Conservation (phyloP, 179 eudicot genomes). For the Silene vulgaris region DNA sequence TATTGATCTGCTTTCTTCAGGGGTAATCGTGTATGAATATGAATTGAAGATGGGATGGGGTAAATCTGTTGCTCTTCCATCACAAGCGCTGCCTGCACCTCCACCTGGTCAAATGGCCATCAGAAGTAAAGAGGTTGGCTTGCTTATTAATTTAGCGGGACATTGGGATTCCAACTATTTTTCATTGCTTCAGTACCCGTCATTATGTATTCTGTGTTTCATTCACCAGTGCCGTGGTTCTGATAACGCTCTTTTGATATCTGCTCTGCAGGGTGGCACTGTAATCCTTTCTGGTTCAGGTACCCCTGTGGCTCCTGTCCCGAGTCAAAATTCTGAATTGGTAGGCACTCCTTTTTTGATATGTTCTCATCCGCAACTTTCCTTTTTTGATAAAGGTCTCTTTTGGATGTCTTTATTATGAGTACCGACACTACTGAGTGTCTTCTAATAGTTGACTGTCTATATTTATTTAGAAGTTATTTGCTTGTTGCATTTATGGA, state of each 20-base stretch:
- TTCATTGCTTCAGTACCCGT: too few species aligned
- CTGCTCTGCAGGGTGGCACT: slow-evolving; percentile 65
- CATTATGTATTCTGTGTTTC: not conserved
- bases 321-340: slow-evolving; percentile 91
- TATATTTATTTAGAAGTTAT: not conserved
- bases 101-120: slow-evolving; percentile 99
- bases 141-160: slow-evolving; percentile 6
- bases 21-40: slow-evolving; percentile 86
- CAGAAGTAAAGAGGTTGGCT: slow-evolving; percentile 89
- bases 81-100: slow-evolving; percentile 97
- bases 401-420: not conserved
- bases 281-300: slow-evolving; percentile 97
- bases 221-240: slow-evolving; percentile 14
- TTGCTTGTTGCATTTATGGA: not conserved
- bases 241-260: slow-evolving; percentile 11
- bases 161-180: not conserved
- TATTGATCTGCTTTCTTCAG: slow-evolving; percentile 37
- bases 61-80: slow-evolving; percentile 94
- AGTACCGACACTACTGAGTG: not conserved
- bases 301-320: slow-evolving; percentile 79
- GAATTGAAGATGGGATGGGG: slow-evolving; percentile 99
- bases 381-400: not conserved
- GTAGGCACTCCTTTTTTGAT: slow-evolving; percentile 32
- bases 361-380: not conserved
- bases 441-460: not conserved